These are phyloP conservation scores for Epichloe amarillans DNA, from an alignment of 2,329 filamentous ascomycete species.

Conservation along the genomic window DNA sequence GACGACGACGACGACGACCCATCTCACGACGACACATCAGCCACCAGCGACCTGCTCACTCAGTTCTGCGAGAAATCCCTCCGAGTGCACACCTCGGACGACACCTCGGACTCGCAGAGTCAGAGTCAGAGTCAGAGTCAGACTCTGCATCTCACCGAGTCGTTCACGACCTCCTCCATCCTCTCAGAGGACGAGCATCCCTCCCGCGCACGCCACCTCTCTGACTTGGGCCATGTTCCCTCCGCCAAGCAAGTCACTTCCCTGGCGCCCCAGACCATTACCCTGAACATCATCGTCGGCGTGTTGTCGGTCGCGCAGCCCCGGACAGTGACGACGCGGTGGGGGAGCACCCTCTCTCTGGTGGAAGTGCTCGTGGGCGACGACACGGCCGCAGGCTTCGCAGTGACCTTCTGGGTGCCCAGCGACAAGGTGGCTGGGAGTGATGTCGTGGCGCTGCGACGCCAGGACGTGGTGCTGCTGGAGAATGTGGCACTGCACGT, in stretches of 20 bases:
- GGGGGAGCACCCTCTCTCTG: slow-evolving; percentile 50
- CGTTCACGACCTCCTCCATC: slow-evolving; percentile 13
- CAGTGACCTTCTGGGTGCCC: slow-evolving; percentile 71
- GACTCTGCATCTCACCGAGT: slow-evolving; percentile 14
- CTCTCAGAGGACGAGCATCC: slow-evolving; percentile 7
- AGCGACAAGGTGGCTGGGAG: slow-evolving; percentile 18
- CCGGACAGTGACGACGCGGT: slow-evolving; percentile 54
- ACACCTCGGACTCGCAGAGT: slow-evolving; percentile 38
- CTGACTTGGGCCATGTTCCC: slow-evolving; percentile 57
- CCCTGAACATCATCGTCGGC: slow-evolving; percentile 68
- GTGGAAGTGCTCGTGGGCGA: slow-evolving; percentile 74
- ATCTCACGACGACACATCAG: not conserved
- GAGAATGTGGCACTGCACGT: slow-evolving; percentile 66
- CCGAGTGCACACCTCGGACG: slow-evolving; percentile 50
- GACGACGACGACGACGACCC: not conserved
- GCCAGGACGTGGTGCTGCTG: slow-evolving; percentile 66
- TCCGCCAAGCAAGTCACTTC: slow-evolving; percentile 48
- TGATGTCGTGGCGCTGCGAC: slow-evolving; percentile 35
- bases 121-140: slow-evolving; percentile 11
- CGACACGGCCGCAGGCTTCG: slow-evolving; percentile 69
- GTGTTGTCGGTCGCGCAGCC: slow-evolving; percentile 59
- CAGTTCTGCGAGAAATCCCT: slow-evolving; percentile 72
- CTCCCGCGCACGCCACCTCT: slow-evolving; percentile 20
- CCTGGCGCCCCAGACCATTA: slow-evolving; percentile 68
- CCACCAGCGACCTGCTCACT: slow-evolving; percentile 30